Base-by-base conservation (phyloP, 2,329 filamentous ascomycete species). In the Colletotrichum cuscutae region DNA sequence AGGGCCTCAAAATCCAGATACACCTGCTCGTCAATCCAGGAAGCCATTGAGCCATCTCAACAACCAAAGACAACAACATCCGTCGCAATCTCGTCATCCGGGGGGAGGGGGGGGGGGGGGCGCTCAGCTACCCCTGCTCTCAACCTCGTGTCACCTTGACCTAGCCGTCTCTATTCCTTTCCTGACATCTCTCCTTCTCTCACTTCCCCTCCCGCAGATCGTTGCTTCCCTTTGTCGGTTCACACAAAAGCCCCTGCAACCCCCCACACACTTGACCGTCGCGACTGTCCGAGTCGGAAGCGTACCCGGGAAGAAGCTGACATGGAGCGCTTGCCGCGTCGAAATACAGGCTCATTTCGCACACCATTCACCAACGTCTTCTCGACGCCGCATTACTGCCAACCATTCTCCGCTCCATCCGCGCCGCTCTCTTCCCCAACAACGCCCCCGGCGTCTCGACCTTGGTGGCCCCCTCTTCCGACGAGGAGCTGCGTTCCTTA, bases 381-480 rank as follows among this genome's bases (percentile, higher is more conserved):
- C 86, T 95, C 74, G 89, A 92, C 83, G 86, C 91, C 76, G 87
- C 87, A 74, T 86, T 89, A 76, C 86, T 95, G 68, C 91, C 93
- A 80, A 86, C 87, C 80, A 82, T 94, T 76, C 88, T 96, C 78
- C 90, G 91, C 80, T 89, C 91, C 76, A 87, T 94, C 78, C 93
- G 97, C 80, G 90, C 89, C 78, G 90, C 93, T 73, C 86, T 98
- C 68, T 98, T 98, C 81, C 96, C 97, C 76, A 93, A 94, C 83
- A 97, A 97, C 82, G 87, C 90, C 77, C 91, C 93, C 74, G 92
- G 91, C 72, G 88, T 90, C 76, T 86, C 91, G 77, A 87, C 89
- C 72, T 84, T 92, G 76, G 83, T 87, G 65, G 88, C 92, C 64
- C 90, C 92, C 72, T 86, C 87, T 61, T 88, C 88, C 75, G 86